A percentile compares a stretch with the other conserved stretches of the same genome.
These are phyloP conservation scores for Phytophthora macrochlamydospora DNA, from an alignment of 352 stramenopile genomes.

Conservation along the genomic window DNA sequence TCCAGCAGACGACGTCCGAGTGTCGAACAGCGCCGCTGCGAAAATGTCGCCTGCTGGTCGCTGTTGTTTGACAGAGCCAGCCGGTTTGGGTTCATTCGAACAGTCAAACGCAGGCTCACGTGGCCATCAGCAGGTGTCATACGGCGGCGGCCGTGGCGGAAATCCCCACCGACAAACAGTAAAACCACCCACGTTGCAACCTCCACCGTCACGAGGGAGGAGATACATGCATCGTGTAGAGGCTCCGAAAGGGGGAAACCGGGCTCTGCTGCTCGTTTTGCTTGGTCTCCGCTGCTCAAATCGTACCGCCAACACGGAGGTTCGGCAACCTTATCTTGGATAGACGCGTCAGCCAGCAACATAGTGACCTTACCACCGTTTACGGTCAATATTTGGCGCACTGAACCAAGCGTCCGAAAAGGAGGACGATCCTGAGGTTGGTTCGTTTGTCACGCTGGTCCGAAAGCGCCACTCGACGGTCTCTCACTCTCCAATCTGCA, in stretches of 20 bases:
- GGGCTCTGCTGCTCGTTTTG: no score
- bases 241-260: no score
- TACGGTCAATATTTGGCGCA: not conserved
- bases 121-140: slow-evolving; percentile 8
- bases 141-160: not conserved
- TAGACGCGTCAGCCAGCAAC: no score
- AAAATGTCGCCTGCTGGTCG: slow-evolving; percentile 7
- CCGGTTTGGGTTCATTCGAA: slow-evolving; percentile 19
- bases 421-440: not conserved
- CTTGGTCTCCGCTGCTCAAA: no score
- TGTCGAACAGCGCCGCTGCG: slow-evolving; percentile 3
- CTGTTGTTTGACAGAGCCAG: slow-evolving; percentile 24
- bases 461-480: not conserved
- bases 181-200: not conserved
- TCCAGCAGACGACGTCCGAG: slow-evolving; percentile 19
- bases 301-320: no score
- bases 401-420: not conserved
- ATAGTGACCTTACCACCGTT: not conserved
- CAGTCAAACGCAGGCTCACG: slow-evolving; percentile 20
- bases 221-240: no score
- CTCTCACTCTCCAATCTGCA: slow-evolving; percentile 34
- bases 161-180: not conserved
- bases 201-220: no score
- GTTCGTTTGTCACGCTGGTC: not conserved
- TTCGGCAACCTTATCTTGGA: no score